Base-by-base conservation (phyloP, 164 flowering plant genomes). In the Akebia trifoliata region DNA sequence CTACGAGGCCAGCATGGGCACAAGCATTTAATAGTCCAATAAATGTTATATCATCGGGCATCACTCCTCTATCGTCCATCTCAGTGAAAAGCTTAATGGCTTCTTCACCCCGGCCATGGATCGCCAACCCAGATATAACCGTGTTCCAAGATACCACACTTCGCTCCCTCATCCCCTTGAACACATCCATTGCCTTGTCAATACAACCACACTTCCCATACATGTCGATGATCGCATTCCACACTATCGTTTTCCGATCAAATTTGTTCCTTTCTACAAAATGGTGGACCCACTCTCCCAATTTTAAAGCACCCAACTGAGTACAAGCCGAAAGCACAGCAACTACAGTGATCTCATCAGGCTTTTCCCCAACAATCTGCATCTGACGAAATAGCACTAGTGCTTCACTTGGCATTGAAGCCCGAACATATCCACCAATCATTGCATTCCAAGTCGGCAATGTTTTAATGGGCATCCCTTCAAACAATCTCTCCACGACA, bases 401-500 rank as follows among this genome's bases (percentile, higher is more conserved):
- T 4, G 69, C 73, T 54, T 69, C 69, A 43, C 7, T 28, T 18
- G 69, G 73, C 54, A 39, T 60, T 4, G 73, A 69, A 56, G 57
- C 62, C 18, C 37, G 38, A 8, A 22, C 20, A 18, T 60, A 69
- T 12, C 65, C 69, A 8, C 62, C 32, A 29, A 69, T 69, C 69
- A 69, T 64, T 2, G 62, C 69, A 50, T 69, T 69, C 73, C 73
- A 69, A 29, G 73, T 64, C 6, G 65, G 62, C 24, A 56, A 22
- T 22, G 65, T 64, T 46, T 56, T 64, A 20, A 56, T 21, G 0
- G 73, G 65, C 69, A 64, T 64, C 34, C 34, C 34, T n/a, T 56
- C 48, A 18, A 64, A 64, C 58, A 64, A 12, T 26, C 45, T 50
- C 46, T 37, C 60, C 8, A 64, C 72, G 12, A 43, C 63, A 32